Percentiles rank a stretch among this genome's conserved stretches.
These are phyloP conservation scores for Evernia prunastri DNA, from an alignment of 495 filamentous ascomycete genomes.

Conservation along the genomic window DNA sequence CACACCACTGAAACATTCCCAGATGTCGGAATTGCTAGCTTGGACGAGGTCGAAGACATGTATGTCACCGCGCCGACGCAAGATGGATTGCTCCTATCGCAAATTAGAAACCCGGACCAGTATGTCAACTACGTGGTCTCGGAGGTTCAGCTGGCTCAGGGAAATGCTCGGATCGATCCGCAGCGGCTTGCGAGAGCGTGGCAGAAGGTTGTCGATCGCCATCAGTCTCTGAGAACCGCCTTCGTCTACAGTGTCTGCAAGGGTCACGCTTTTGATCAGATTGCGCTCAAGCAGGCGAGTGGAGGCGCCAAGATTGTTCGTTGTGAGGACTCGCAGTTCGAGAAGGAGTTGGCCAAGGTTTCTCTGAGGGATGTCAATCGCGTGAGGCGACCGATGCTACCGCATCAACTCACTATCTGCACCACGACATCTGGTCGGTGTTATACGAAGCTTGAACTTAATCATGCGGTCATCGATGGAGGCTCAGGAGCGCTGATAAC, in stretches of 20 bases:
- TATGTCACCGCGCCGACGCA: slow-evolving; percentile 65
- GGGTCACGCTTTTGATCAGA: slow-evolving; percentile 38
- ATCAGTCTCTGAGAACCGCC: slow-evolving; percentile 47
- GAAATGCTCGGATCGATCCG: slow-evolving; percentile 34
- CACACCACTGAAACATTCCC: slow-evolving; percentile 35
- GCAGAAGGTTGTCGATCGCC: slow-evolving; percentile 43
- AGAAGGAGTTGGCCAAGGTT: slow-evolving; percentile 44
- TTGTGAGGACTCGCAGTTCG: slow-evolving; percentile 49
- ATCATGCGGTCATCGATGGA: slow-evolving; percentile 49
- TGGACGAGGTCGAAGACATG: slow-evolving; percentile 48
- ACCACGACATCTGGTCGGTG: slow-evolving; percentile 37
- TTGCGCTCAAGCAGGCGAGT: slow-evolving; percentile 45
- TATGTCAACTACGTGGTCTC: slow-evolving; percentile 58
- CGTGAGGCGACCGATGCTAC: slow-evolving; percentile 29
- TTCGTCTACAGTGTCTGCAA: slow-evolving; percentile 45
- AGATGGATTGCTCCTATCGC: slow-evolving; percentile 58
- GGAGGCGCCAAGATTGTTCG: slow-evolving; percentile 31
- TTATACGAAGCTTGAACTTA: slow-evolving; percentile 50
- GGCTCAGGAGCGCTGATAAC: slow-evolving; percentile 43
- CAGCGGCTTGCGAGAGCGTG: slow-evolving; percentile 41
- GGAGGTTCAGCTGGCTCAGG: slow-evolving; percentile 41
- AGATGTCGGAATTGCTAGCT: slow-evolving; percentile 39
- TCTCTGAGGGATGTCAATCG: slow-evolving; percentile 32
- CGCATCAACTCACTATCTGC: slow-evolving; percentile 47
- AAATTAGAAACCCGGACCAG: slow-evolving; percentile 47